Evolutionary conservation across 768 basidiomycete genomes (phyloP), one percentile per base, ranked within the genome.

Genomic region (Dioszegia aurantiaca): DNA sequence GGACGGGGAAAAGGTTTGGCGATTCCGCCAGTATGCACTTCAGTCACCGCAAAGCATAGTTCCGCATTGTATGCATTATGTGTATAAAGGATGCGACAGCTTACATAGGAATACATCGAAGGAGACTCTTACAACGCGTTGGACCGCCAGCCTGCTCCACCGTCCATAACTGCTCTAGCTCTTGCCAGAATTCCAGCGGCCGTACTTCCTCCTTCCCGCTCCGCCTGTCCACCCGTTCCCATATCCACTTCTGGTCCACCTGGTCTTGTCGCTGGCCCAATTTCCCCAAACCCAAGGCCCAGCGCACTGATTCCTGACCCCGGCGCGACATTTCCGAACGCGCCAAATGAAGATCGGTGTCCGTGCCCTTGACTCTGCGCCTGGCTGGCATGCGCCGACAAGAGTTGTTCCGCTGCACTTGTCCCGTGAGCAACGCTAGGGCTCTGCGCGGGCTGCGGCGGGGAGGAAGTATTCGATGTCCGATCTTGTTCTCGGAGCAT

Each of bases 401-500:
- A 14, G 14, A 33, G 33, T 14, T 33, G 33, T 14, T 33, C 33
- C 8, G 33, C 33, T 14, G 33, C 8, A 33, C 33, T 33, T 6
- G 33, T 14, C 6, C 40, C 40, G 17, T 41, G 16, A 21, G 10
- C 40, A 21, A n/a, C 10, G 12, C 12, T n/a, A 10, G 40, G 19
- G 17, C 5, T 41, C 28, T 31, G 46, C 2, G 2, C 27, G 28
- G 14, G 28, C 16, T 24, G 26, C 14, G 46, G 37, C 5, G 47
- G 16, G 14, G 48, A 23, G 2, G 48, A 6, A 3, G 11, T 8
- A 10, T 30, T 12, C 3, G 33, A 33, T 28, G 24, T 5, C 4
- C 36, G 31, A 40, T 53, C 51, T 40, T 53, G 51, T 24, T 53
- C 51, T 28, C 51, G 36, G 14, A 53, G 51, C 37, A 37, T 53